A percentile compares a stretch with the other conserved stretches of the same genome.
Conservation (phyloP, 306 rosid genomes). For the Cajanus cajan region DNA sequence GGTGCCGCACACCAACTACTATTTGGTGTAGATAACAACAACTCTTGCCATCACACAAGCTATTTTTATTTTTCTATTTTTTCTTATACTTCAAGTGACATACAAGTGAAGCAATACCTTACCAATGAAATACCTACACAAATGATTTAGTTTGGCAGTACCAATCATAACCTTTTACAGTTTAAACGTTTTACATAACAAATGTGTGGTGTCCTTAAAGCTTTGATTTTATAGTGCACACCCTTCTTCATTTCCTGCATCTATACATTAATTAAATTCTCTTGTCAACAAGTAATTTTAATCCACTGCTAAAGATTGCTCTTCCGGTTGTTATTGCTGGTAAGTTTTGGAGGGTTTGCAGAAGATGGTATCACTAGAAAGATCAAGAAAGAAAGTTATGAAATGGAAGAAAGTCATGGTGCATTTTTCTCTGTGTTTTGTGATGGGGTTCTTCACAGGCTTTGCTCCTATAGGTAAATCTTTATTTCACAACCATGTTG, state of each 20-base stretch:
- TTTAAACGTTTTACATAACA: conserved; percentile 16
- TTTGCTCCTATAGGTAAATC: conserved; percentile 66
- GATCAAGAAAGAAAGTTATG: conserved; percentile 62
- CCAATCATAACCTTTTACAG: conserved; percentile 32
- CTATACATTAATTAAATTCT: neutral
- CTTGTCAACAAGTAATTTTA: neutral
- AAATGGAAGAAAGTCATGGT: conserved; percentile 64
- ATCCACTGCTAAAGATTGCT: neutral
- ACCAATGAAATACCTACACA: conserved; percentile 34
- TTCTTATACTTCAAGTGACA: conserved; percentile 75
- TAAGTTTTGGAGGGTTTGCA: neutral
- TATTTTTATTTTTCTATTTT: neutral
- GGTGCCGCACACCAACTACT: conserved; percentile 61
- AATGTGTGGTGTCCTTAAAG: conserved; percentile 12
- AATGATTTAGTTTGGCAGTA: conserved; percentile 42
- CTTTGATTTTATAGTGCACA: conserved; percentile 21
- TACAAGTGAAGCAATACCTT: conserved; percentile 40
- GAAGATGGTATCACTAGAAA: conserved; percentile 63
- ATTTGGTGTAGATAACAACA: conserved; percentile 58
- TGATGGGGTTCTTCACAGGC: conserved; percentile 84
- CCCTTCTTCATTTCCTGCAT: conserved; percentile 7
- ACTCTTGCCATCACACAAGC: conserved; percentile 14
- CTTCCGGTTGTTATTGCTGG: neutral
- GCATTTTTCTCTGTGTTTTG: conserved; percentile 74
- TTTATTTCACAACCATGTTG: conserved; percentile 14